Evolutionary conservation across 768 basidiomycete species (phyloP).

Genomic region (Psilocybe sp.): DNA sequence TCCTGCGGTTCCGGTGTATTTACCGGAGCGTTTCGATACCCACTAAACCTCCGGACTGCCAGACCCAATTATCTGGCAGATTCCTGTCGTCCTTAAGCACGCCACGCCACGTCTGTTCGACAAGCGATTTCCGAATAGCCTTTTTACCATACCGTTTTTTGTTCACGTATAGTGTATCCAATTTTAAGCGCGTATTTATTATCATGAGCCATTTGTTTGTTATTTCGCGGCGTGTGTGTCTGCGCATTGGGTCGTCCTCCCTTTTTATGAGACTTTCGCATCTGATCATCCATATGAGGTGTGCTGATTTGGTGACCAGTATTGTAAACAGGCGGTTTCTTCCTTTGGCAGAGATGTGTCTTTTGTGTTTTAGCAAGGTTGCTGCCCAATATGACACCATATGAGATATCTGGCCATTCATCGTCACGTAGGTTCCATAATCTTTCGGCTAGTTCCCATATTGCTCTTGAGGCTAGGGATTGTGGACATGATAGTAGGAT

Average conservation of each 20-base stretch:
- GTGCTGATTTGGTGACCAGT: neutral
- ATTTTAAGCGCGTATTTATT: neutral
- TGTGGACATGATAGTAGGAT: slow-evolving; percentile 9
- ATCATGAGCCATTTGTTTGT: neutral
- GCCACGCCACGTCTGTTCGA: neutral
- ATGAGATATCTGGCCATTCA: neutral
- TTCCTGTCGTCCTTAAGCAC: neutral
- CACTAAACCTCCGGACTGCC: neutral
- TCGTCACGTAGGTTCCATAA: slow-evolving; percentile 6
- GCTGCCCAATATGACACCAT: slow-evolving; percentile 1
- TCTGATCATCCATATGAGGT: slow-evolving; percentile 4
- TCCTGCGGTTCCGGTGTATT: too few species aligned
- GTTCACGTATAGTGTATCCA: neutral
- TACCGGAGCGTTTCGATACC: too few species aligned
- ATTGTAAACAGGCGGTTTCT: slow-evolving; percentile 3
- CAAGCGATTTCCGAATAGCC: neutral
- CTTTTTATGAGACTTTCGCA: slow-evolving; percentile 4
- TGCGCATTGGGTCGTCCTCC: neutral
- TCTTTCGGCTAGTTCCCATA: slow-evolving; percentile 8
- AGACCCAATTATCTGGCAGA: neutral
- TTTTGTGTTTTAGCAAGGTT: neutral
- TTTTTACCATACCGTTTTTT: neutral
- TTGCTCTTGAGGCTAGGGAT: neutral
- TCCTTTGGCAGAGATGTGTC: neutral
- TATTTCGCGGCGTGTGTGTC: neutral